Evolutionary conservation across 2,329 filamentous ascomycete species (phyloP), one percentile per base, ranked within the genome.

Genomic region (Elsinoe ampelina): DNA sequence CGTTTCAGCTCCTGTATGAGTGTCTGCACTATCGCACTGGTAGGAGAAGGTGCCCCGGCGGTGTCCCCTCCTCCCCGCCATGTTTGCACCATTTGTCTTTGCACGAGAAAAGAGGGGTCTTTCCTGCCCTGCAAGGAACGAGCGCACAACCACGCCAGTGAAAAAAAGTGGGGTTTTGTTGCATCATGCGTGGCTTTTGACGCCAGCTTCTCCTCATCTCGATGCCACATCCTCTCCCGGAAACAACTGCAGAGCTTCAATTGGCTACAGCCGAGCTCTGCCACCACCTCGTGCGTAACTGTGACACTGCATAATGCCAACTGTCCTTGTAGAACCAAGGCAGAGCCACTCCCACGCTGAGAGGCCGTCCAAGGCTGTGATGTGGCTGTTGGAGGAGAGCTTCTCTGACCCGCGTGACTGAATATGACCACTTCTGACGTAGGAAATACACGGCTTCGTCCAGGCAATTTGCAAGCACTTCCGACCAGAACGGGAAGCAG

Each of bases 401-500:
- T 22, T 26, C 30, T 17, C 17, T 26, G 19, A 20, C 32, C n/a
- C 48, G 7, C 34, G 48, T 52, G 48, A 52, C 48, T 38, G 19
- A 1, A 39, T 20, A 52, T 52, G 48, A 52, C 48, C 48, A n/a
- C 48, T 39, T 52, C 48, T 52, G 48, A 52, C 48, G 48, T 39
- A 52, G 26, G 12, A 52, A 52, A 17, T 26, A 35, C 19, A 36
- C 48, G 22, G 26, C 19, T 26, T 45, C 17, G 19, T 10, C 41
- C 10, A 45, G 41, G 20, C 41, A 45, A 30, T 7, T 30, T 30
- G 26, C 15, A 22, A 45, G 41, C 41, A 13, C 41, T 45, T 12
- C 20, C 15, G 41, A 20, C 3, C 15, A 20, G 41, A 17, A 22
- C 41, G 15, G 15, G n/a, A 32, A 15, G 12, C 48, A 35, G 34